phyloP scores from a whole-genome alignment of 1,284 basidiomycete species.

The Puccinia polysora region DNA sequence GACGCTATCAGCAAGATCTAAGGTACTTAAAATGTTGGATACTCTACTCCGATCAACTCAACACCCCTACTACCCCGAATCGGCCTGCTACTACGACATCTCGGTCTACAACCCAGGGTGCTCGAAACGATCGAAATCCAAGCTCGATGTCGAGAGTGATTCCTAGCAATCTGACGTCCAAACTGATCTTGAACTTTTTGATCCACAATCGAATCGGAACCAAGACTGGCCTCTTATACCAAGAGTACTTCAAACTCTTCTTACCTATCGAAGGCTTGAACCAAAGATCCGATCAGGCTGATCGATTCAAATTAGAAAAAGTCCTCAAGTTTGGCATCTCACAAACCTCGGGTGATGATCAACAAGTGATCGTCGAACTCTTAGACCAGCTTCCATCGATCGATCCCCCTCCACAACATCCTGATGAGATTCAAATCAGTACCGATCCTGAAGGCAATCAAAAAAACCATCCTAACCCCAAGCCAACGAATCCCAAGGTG shows the following conservation, averaged over 20 bases:
- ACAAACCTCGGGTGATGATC: conserved; percentile 1
- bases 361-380: background rate
- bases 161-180: conserved; percentile 53
- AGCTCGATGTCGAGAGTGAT: background rate
- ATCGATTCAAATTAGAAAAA: conserved; percentile 15
- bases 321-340: conserved; percentile 25
- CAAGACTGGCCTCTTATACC: conserved; percentile 71
- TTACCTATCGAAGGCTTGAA: conserved; percentile 57
- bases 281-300: conserved; percentile 61
- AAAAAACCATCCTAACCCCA: background rate
- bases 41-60: conserved; percentile 66
- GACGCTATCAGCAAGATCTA: conserved; percentile 74
- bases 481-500: background rate
- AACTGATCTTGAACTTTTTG: conserved; percentile 70
- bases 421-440: background rate
- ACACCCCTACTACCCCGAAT: conserved; percentile 49
- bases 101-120: background rate
- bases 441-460: background rate
- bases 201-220: conserved; percentile 74
- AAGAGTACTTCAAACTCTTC: conserved; percentile 72
- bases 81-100: background rate
- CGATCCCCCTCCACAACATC: too few species aligned
- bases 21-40: conserved; percentile 86
- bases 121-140: background rate
- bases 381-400: conserved; percentile 13